phyloP scores from a whole-genome alignment of 23 red algal genomes.

The Pyropia yezoensis region DNA sequence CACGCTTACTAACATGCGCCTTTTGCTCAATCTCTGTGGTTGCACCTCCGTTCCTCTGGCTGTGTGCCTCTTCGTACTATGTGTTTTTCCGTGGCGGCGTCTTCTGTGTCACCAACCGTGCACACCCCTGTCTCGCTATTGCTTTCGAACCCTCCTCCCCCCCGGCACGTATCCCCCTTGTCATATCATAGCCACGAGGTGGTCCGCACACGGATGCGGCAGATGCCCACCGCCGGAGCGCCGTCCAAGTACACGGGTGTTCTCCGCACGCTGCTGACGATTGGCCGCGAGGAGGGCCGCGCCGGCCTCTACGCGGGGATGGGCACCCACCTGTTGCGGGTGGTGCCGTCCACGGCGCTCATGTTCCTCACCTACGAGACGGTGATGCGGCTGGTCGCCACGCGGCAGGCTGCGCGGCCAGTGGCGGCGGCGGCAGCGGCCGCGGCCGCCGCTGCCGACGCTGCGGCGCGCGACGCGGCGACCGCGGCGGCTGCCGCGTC shows the following conservation, averaged over 20 bases:
- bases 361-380: conserved; percentile 64
- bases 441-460: background rate
- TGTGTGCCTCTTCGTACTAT: too few relatives aligned
- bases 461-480: too few relatives aligned
- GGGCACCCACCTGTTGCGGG: conserved; percentile 42
- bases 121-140: too few relatives aligned
- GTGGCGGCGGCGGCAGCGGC: background rate
- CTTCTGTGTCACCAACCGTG: too few relatives aligned
- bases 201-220: conserved; percentile 42
- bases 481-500: too few relatives aligned
- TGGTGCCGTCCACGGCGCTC: conserved; percentile 47
- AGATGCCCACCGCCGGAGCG: conserved; percentile 5
- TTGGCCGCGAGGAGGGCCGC: conserved; percentile 45
- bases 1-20: too few relatives aligned
- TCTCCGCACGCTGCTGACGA: conserved; percentile 15
- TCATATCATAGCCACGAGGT: conserved; percentile 35
- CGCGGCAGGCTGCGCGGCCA: background rate
- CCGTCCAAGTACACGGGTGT: conserved; percentile 30
- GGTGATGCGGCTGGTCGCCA: background rate
- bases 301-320: conserved; percentile 44
- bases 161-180: too few relatives aligned
- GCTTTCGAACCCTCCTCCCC: too few relatives aligned
- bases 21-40: too few relatives aligned
- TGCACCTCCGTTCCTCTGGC: too few relatives aligned
- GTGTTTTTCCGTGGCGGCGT: too few relatives aligned